Percentiles rank a stretch among this genome's conserved stretches.
phyloP scores from a whole-genome alignment of 306 rosid species.

The Luffa acutangula region DNA sequence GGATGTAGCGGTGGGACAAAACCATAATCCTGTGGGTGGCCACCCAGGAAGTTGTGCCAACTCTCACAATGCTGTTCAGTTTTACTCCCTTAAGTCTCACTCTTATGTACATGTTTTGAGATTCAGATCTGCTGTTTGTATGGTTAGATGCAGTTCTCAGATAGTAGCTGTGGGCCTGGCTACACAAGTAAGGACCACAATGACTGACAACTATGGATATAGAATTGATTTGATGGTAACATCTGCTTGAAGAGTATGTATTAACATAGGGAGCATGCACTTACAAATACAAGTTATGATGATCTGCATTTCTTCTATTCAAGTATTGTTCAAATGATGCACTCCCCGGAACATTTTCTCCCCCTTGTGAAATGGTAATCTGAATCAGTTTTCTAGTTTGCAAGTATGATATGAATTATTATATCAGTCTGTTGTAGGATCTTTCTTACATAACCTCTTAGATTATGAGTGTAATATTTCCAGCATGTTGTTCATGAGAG shows the following conservation, averaged over 20 bases:
- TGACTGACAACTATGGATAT: constrained; percentile 8
- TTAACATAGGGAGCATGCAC: constrained; percentile 6
- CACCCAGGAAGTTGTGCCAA: constrained; percentile 32
- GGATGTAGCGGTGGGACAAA: constrained; percentile 20
- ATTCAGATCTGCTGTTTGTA: constrained; percentile 67
- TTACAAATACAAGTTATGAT: constrained; percentile 2
- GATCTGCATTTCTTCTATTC: constrained; percentile 5
- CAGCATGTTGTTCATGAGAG: not conserved
- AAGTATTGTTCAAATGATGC: constrained; percentile 10
- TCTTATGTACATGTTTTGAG: constrained; percentile 71
- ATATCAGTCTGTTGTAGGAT: not conserved
- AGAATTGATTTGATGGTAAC: constrained; percentile 3
- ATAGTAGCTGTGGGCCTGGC: constrained; percentile 87
- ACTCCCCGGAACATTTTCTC: constrained; percentile 3
- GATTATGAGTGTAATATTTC: not conserved
- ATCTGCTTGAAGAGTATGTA: constrained; percentile 1
- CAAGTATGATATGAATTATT: not conserved
- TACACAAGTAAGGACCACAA: constrained; percentile 49
- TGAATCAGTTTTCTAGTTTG: not conserved
- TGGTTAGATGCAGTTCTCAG: constrained; percentile 84
- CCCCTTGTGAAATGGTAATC: not conserved
- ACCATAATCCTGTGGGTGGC: constrained; percentile 28
- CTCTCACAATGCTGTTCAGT: constrained; percentile 70
- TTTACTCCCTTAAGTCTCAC: constrained; percentile 72
- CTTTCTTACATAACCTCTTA: not conserved